Conservation (phyloP, 2,329 filamentous ascomycete genomes). For the Verticillium alfalfae region DNA sequence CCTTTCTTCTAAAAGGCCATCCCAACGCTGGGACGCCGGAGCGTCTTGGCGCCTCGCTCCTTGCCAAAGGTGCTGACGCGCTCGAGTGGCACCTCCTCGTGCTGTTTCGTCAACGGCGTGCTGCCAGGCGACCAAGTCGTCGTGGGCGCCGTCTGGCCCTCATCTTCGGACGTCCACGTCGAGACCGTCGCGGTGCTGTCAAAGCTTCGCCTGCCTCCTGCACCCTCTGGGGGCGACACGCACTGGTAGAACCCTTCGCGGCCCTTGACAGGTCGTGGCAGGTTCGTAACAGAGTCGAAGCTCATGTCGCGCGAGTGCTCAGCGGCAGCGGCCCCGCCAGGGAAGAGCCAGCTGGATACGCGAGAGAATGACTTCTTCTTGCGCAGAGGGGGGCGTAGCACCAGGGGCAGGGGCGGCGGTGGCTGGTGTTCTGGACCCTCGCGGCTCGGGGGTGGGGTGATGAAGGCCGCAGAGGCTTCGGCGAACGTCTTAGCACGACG, state of each 20-base stretch:
- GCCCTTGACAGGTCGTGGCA: slow-evolving; percentile 43
- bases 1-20: slow-evolving; percentile 6
- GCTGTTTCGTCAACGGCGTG: slow-evolving; percentile 29
- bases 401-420: slow-evolving; percentile 52
- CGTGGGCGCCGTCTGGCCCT: slow-evolving; percentile 38
- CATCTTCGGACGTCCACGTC: slow-evolving; percentile 43
- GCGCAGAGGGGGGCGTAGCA: slow-evolving; percentile 53
- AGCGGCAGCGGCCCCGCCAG: slow-evolving; percentile 21
- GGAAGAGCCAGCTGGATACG: slow-evolving; percentile 55
- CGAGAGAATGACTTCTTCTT: slow-evolving; percentile 64
- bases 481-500: slow-evolving; percentile 20
- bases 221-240: slow-evolving; percentile 28
- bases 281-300: slow-evolving; percentile 49
- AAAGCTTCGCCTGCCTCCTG: slow-evolving; percentile 29
- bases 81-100: slow-evolving; percentile 23
- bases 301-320: slow-evolving; percentile 31
- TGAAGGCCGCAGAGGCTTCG: slow-evolving; percentile 23
- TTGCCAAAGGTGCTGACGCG: slow-evolving; percentile 10
- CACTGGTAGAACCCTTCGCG: slow-evolving; percentile 56
- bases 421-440: slow-evolving; percentile 30
- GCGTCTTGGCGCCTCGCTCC: background rate
- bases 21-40: slow-evolving; percentile 7
- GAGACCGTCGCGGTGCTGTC: slow-evolving; percentile 42
- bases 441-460: slow-evolving; percentile 18
- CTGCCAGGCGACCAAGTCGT: slow-evolving; percentile 43